Conservation (phyloP, 2,329 filamentous ascomycete species). For the Pseudogymnoascus sp. region DNA sequence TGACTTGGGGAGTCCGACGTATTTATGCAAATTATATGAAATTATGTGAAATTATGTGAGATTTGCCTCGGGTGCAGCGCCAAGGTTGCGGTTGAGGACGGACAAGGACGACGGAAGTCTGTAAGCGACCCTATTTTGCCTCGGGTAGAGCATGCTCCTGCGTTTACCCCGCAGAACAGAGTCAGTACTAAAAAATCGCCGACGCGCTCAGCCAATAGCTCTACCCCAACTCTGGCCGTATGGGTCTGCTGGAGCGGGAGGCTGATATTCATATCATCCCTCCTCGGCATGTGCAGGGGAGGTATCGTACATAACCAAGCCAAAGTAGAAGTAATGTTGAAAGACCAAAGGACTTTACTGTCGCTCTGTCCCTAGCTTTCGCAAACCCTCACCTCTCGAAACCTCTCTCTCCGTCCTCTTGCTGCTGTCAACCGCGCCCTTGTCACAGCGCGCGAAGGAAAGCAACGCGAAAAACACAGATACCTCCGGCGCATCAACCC, state of each 20-base stretch:
- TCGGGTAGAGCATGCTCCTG: not conserved
- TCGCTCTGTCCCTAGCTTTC: not conserved
- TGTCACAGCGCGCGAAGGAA: not conserved
- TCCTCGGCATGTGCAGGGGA: conserved; percentile 1
- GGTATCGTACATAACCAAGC: not conserved
- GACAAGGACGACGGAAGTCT: not conserved
- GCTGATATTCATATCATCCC: not conserved
- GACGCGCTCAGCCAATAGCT: not conserved
- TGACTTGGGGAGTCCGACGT: not conserved
- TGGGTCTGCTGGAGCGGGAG: not conserved
- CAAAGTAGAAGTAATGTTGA: not conserved
- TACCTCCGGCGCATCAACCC: not conserved
- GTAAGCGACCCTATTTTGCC: not conserved
- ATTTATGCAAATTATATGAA: not conserved
- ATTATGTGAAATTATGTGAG: not conserved
- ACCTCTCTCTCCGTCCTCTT: not conserved
- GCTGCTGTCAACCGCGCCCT: not conserved
- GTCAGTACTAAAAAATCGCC: not conserved
- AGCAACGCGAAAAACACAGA: not conserved
- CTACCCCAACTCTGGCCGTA: not conserved
- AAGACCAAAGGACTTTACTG: not conserved
- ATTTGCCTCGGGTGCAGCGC: not conserved
- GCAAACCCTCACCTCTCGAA: not conserved
- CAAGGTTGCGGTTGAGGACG: not conserved
- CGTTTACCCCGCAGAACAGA: not conserved